Evolutionary conservation across 2,329 filamentous ascomycete genomes (phyloP).

Genomic region (Monosporascus ibericus): DNA sequence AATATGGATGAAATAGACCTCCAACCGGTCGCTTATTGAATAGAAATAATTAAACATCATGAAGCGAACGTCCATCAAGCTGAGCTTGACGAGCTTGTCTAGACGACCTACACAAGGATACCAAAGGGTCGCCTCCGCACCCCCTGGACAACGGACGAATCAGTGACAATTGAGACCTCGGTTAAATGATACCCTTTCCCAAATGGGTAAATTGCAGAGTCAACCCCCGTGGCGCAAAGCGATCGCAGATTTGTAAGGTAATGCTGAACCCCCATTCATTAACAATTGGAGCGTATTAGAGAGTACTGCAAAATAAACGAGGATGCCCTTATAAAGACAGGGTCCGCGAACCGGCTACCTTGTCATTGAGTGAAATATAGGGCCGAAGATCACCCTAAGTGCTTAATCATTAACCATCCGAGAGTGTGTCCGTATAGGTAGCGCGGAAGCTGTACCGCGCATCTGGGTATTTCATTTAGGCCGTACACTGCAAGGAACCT

Average conservation of each 20-base stretch:
- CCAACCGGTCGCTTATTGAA: no score
- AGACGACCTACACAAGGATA: background rate
- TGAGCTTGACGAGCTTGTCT: background rate
- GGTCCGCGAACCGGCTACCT: background rate
- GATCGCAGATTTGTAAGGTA: background rate
- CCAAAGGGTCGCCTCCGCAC: background rate
- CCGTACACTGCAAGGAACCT: background rate
- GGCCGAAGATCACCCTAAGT: background rate
- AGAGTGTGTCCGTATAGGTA: background rate
- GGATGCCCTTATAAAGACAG: background rate
- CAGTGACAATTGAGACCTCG: background rate
- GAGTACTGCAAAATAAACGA: background rate
- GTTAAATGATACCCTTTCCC: background rate
- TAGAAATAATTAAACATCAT: background rate
- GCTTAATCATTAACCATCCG: background rate
- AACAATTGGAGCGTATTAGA: background rate
- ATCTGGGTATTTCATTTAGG: background rate
- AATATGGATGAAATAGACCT: no score
- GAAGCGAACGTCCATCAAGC: background rate
- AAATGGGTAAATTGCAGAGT: background rate
- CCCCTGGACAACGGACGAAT: background rate
- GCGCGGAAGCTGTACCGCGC: background rate
- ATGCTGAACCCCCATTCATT: background rate
- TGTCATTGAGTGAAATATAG: background rate
- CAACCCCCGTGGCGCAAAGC: background rate